phyloP scores from a whole-genome alignment of 148 eudicot species.

The Diospyros lotus region DNA sequence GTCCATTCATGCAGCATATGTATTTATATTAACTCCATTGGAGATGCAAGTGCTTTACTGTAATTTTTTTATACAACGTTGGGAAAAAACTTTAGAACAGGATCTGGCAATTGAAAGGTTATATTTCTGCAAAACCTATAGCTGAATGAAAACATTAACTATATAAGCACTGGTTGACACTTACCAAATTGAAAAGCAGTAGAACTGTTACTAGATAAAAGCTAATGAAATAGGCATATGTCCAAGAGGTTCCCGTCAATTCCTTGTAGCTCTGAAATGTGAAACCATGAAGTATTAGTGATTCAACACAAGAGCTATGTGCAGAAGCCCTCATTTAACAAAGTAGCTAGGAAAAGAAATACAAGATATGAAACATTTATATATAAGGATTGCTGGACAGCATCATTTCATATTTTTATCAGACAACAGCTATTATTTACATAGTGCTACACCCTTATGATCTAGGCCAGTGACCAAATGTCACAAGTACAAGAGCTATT shows the following conservation, averaged over 20 bases:
- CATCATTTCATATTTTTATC: no score
- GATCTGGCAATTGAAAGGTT: background rate
- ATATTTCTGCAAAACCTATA: background rate
- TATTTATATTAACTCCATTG: no score
- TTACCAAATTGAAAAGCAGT: constrained; percentile 91
- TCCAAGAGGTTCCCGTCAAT: constrained; percentile 69
- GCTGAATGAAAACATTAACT: constrained; percentile 2
- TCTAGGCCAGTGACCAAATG: background rate
- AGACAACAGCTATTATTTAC: background rate
- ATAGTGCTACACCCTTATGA: background rate
- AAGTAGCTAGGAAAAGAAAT: background rate
- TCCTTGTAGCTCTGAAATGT: constrained; percentile 69
- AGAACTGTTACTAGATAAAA: constrained; percentile 81
- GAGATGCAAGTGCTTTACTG: no score
- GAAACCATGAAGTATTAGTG: constrained; percentile 18
- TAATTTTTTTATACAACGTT: background rate
- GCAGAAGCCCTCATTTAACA: background rate
- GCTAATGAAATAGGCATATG: constrained; percentile 76
- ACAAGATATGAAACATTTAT: background rate
- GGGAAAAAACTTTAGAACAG: background rate
- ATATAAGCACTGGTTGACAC: constrained; percentile 17
- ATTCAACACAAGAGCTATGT: background rate
- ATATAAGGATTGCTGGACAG: no score
- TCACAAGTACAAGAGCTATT: background rate
- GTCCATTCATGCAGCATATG: no score